Evolutionary conservation across 441 rosid species (phyloP).

Genomic region (Corymbia citriodora): DNA sequence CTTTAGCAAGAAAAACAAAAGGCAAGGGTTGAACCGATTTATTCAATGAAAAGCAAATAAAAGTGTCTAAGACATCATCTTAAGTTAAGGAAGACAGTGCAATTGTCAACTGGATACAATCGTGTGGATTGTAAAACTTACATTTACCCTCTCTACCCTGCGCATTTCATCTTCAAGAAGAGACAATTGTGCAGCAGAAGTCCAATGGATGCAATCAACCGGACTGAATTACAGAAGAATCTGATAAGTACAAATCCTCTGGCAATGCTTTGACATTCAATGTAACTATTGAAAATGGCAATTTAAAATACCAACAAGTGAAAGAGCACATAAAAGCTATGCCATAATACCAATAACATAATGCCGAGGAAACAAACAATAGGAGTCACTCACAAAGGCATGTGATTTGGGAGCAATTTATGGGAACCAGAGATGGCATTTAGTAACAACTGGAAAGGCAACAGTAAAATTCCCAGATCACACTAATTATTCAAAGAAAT

Average conservation of each 20-base stretch:
- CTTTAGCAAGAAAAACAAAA: background rate
- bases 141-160: slow-evolving; percentile 90
- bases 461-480: background rate
- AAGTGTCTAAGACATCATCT: background rate
- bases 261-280: background rate
- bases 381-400: background rate
- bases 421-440: background rate
- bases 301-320: background rate
- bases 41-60: background rate
- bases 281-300: background rate
- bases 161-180: slow-evolving; percentile 99
- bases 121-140: slow-evolving; percentile 18
- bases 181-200: slow-evolving; percentile 86
- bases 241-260: slow-evolving; percentile 1
- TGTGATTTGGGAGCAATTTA: background rate
- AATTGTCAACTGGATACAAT: background rate
- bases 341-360: background rate
- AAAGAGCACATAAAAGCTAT: background rate
- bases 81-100: background rate
- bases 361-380: background rate
- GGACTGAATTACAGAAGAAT: slow-evolving; percentile 47
- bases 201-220: slow-evolving; percentile 95
- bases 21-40: background rate
- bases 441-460: background rate
- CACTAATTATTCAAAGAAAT: background rate